Conservation (phyloP, 2,329 filamentous ascomycete species). For the Apiospora phragmitis region DNA sequence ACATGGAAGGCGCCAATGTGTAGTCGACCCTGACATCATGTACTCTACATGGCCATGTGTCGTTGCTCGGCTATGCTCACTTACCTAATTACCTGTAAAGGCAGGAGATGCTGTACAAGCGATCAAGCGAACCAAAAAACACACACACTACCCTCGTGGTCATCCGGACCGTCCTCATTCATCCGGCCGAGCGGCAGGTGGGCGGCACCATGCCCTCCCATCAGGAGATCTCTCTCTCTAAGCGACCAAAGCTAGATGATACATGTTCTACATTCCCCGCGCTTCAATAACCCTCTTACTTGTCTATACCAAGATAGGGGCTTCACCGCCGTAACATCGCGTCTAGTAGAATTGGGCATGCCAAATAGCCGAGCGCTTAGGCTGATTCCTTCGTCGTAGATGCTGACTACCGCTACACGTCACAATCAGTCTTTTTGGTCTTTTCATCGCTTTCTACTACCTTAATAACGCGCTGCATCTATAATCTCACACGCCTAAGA, state of each 20-base stretch:
- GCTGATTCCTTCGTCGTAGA: neutral
- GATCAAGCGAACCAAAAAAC: neutral
- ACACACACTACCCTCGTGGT: neutral
- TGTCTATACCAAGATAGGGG: neutral
- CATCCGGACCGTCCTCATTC: neutral
- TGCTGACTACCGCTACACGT: neutral
- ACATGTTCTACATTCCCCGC: too few relatives aligned
- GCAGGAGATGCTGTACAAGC: neutral
- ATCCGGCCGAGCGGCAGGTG: neutral
- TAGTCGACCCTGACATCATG: neutral
- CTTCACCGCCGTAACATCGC: neutral
- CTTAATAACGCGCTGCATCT: neutral
- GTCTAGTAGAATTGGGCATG: neutral
- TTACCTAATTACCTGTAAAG: neutral
- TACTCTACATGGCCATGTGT: neutral
- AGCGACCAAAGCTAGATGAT: neutral
- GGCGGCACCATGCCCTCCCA: neutral
- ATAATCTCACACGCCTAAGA: neutral
- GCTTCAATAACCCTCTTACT: neutral
- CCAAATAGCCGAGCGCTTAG: neutral
- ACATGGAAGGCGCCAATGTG: neutral
- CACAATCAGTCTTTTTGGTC: neutral
- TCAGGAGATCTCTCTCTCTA: neutral
- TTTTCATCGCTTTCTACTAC: neutral
- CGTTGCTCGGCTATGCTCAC: neutral